These are phyloP conservation scores for Pseudopyrenochaeta lycopersici DNA, from an alignment of 2,329 filamentous ascomycete genomes.

Conservation along the genomic window DNA sequence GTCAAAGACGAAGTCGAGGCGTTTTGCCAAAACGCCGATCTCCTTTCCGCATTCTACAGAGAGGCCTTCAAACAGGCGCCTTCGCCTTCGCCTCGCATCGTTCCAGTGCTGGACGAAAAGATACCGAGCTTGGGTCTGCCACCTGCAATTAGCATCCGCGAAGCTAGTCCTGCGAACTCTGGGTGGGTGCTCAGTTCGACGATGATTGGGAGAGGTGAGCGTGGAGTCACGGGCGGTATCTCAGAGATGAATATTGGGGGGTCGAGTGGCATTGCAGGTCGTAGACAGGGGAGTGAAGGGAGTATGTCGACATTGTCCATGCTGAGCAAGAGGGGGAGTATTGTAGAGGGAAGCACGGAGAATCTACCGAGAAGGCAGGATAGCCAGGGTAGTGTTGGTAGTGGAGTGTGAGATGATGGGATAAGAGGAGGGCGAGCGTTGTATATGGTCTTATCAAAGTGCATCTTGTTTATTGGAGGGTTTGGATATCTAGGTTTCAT, in stretches of 20 bases:
- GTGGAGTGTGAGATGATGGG: neutral
- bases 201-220: constrained; percentile 18
- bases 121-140: constrained; percentile 56
- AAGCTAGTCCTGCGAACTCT: constrained; percentile 42
- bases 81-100: constrained; percentile 51
- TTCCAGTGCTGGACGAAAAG: constrained; percentile 47
- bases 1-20: constrained; percentile 56
- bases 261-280: constrained; percentile 37
- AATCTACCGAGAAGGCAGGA: constrained; percentile 33
- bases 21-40: constrained; percentile 53
- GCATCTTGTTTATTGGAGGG: too few relatives aligned
- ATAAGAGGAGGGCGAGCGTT: neutral
- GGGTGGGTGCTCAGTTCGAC: constrained; percentile 37
- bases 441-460: neutral
- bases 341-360: constrained; percentile 26
- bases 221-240: constrained; percentile 8
- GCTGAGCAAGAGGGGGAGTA: constrained; percentile 31
- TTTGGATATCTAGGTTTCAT: too few relatives aligned
- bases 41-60: constrained; percentile 56
- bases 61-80: constrained; percentile 45
- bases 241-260: constrained; percentile 18
- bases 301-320: constrained; percentile 32
- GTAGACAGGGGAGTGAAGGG: constrained; percentile 41
- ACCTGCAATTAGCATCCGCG: constrained; percentile 48
- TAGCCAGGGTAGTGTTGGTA: constrained; percentile 34